Evolutionary conservation across 768 basidiomycete genomes (phyloP).

Genomic region (Lactarius tabidus): DNA sequence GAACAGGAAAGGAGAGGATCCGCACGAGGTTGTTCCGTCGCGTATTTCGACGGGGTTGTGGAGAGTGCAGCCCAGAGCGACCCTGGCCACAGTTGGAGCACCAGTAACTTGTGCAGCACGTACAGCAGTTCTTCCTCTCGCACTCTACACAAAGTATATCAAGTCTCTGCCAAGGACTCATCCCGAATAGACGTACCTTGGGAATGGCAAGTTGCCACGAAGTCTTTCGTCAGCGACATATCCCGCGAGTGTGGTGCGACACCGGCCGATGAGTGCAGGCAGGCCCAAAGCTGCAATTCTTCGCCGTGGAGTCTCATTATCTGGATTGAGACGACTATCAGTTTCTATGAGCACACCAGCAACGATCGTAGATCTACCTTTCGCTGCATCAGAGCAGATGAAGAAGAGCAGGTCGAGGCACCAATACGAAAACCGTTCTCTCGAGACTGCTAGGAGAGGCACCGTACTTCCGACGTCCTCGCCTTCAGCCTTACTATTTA

Average conservation of each 20-base stretch:
- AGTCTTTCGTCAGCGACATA: conserved; percentile 84
- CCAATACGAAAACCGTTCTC: conserved; percentile 91
- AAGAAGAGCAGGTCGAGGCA: conserved; percentile 84
- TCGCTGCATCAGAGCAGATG: conserved; percentile 64
- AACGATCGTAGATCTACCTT: conserved; percentile 39
- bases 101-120: conserved; percentile 70
- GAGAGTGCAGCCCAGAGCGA: conserved; percentile 71
- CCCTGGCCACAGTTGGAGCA: conserved; percentile 68
- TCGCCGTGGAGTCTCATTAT: conserved; percentile 54
- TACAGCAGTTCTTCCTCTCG: conserved; percentile 90
- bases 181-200: conserved; percentile 49
- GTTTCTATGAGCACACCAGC: background rate
- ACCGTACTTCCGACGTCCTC: conserved; percentile 44
- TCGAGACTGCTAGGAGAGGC: conserved; percentile 49
- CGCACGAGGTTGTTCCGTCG: conserved; percentile 56
- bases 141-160: conserved; percentile 42
- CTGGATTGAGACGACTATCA: conserved; percentile 35
- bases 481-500: background rate
- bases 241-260: conserved; percentile 56
- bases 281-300: conserved; percentile 74
- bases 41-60: conserved; percentile 54
- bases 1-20: conserved; percentile 2
- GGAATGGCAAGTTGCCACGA: conserved; percentile 85
- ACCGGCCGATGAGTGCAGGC: conserved; percentile 73
- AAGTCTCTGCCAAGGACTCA: background rate